Base-by-base conservation (phyloP, 1,284 basidiomycete species). In the Agaricales sp. region DNA sequence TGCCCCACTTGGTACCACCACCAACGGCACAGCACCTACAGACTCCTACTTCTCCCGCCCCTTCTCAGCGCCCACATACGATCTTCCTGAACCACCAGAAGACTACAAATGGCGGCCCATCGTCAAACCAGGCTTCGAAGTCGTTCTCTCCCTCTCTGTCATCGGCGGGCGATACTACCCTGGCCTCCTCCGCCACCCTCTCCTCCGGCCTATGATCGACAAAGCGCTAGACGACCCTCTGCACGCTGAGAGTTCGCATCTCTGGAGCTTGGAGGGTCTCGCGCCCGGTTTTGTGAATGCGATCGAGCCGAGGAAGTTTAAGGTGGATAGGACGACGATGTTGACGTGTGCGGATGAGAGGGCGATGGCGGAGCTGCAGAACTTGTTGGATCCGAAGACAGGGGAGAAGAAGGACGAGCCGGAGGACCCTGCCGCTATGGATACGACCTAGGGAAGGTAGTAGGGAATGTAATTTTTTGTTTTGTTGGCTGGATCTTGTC, bases 111-210 rank as follows among this genome's bases (percentile, higher is more conserved):
- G 87, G 64, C 75, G 83, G n/a, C 69, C 76, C 0, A 82, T 89
- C 50, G 66, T 86, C 11, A 58, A 67, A 1, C 67, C 75, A n/a
- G 82, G 75, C 0, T 65, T 76, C 54, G 84, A 89, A 62, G 76
- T 72, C 20, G 71, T 83, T 18, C 55, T 87, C 8, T 79, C 80
- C 2, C 68, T 88, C 25, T 74, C 77, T 20, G 64, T 87, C 49
- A 71, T 89, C 51, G 75, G 76, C 37, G 86, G 86, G 24, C 71
- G 86, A 48, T 89, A 89, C 61, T 89, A 89, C 59, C 81, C 86
- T 3, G 64, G 70, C 4, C 66, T 89, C 18, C 68, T 85, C 23
- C 58, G 65, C 11, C 84, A 87, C 57, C 80, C 82, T 0, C 65
- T 78, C 21, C 62, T 87, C 37, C 61, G 63, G 11, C 58, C 63